These are phyloP conservation scores for Saposhnikovia divaricata DNA, from an alignment of 129 eudicot genomes.

Conservation along the genomic window DNA sequence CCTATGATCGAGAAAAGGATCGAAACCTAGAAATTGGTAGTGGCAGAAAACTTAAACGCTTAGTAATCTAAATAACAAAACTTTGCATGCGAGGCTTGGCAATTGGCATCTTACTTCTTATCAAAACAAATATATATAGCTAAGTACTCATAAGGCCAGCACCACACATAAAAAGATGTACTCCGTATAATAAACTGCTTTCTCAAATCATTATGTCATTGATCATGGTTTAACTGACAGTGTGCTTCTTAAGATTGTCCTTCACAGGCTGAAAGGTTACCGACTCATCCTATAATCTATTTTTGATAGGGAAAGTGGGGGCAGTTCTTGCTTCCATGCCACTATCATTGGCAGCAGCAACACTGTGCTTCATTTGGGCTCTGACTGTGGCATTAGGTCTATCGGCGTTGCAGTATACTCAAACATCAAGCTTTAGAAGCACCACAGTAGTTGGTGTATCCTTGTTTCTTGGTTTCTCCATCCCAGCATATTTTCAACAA, in stretches of 20 bases:
- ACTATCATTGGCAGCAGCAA: slow-evolving; percentile 84
- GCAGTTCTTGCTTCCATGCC: slow-evolving; percentile 99
- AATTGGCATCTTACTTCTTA: not conserved
- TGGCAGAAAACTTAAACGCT: not conserved
- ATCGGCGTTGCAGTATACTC: slow-evolving; percentile 54
- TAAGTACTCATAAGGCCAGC: not conserved
- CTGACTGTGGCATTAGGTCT: slow-evolving; percentile 68
- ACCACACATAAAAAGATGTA: not conserved
- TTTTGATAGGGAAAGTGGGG: slow-evolving; percentile 74
- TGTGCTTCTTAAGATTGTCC: not conserved
- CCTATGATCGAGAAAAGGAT: not conserved
- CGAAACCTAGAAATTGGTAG: not conserved
- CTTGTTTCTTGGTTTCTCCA: slow-evolving; percentile 75
- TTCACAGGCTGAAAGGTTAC: not conserved
- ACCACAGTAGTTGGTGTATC: slow-evolving; percentile 73
- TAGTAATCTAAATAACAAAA: not conserved
- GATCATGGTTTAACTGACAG: not conserved
- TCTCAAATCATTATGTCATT: not conserved
- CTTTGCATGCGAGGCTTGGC: not conserved
- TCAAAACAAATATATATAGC: not conserved
- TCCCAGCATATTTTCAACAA: slow-evolving; percentile 90
- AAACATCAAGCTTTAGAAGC: slow-evolving; percentile 67
- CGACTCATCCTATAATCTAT: not conserved
- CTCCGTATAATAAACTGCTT: not conserved
- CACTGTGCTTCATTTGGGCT: slow-evolving; percentile 86